These are phyloP conservation scores for Macrophomina phaseolina DNA, from an alignment of 2,329 filamentous ascomycete genomes.

Conservation along the genomic window DNA sequence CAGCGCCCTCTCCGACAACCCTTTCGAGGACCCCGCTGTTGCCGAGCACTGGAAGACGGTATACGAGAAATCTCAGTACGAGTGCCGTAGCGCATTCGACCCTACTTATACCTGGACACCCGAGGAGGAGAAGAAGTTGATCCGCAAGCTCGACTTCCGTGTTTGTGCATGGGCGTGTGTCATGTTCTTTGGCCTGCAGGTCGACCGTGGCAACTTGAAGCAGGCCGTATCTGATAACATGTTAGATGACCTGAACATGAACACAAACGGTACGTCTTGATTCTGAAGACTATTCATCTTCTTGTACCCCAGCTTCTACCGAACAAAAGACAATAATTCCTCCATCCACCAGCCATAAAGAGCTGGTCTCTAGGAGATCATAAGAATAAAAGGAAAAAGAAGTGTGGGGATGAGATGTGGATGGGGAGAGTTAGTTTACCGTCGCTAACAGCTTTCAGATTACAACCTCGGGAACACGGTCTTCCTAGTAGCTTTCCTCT, in stretches of 20 bases:
- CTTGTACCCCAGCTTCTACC: no score
- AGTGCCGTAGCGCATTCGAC: constrained; percentile 55
- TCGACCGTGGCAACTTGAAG: constrained; percentile 57
- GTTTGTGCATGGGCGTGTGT: constrained; percentile 48
- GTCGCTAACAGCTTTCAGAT: constrained; percentile 8
- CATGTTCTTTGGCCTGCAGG: constrained; percentile 56
- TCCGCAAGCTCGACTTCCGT: constrained; percentile 46
- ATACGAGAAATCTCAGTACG: constrained; percentile 41
- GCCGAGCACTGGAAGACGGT: constrained; percentile 36
- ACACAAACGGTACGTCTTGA: constrained; percentile 23
- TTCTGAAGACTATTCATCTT: no score
- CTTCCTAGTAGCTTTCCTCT: constrained; percentile 50
- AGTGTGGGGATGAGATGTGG: no score
- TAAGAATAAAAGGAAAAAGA: no score
- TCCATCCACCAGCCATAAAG: no score
- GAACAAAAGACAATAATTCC: no score
- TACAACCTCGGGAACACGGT: constrained; percentile 32
- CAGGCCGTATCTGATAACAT: constrained; percentile 45
- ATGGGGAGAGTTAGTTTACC: no score
- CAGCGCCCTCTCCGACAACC: constrained; percentile 15
- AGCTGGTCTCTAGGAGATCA: no score
- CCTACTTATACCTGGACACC: constrained; percentile 54
- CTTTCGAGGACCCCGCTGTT: constrained; percentile 35
- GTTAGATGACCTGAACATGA: constrained; percentile 46
- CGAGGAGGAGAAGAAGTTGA: constrained; percentile 55